These are phyloP conservation scores for Dothidotthia symphoricarpi DNA, from an alignment of 2,329 filamentous ascomycete genomes.

Conservation along the genomic window DNA sequence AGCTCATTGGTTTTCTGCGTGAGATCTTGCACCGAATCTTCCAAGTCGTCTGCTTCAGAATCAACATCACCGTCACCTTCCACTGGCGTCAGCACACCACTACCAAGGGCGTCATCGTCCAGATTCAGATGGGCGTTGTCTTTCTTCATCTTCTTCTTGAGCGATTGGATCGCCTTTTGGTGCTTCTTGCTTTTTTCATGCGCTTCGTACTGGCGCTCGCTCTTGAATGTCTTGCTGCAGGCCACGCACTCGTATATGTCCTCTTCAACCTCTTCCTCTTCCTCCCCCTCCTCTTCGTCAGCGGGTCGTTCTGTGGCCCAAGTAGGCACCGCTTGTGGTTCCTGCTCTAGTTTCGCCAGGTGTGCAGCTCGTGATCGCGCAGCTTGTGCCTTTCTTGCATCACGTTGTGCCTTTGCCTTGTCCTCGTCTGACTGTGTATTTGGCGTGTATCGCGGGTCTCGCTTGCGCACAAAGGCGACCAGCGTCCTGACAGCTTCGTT, in stretches of 20 bases:
- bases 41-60: slow-evolving; percentile 20
- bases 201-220: slow-evolving; percentile 83
- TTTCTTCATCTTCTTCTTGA: slow-evolving; percentile 78
- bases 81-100: slow-evolving; percentile 35
- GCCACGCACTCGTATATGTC: slow-evolving; percentile 62
- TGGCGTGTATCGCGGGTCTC: slow-evolving; percentile 79
- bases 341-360: slow-evolving; percentile 67
- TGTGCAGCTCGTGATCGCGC: slow-evolving; percentile 79
- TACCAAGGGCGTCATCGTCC: slow-evolving; percentile 38
- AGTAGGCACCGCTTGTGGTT: slow-evolving; percentile 64
- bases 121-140: slow-evolving; percentile 65
- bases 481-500: slow-evolving; percentile 88
- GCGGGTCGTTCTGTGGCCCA: slow-evolving; percentile 67
- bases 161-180: slow-evolving; percentile 75
- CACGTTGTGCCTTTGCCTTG: slow-evolving; percentile 72
- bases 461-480: slow-evolving; percentile 83
- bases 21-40: slow-evolving; percentile 32
- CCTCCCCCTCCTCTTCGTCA: slow-evolving; percentile 56
- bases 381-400: slow-evolving; percentile 79
- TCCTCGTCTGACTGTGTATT: slow-evolving; percentile 77
- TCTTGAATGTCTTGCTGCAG: slow-evolving; percentile 72
- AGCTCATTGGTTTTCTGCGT: slow-evolving; percentile 15
- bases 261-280: slow-evolving; percentile 50
- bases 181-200: slow-evolving; percentile 99
- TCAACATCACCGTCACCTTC: slow-evolving; percentile 29